Base-by-base conservation (phyloP, 1,284 basidiomycete genomes). In the Chondrostereum purpureum region DNA sequence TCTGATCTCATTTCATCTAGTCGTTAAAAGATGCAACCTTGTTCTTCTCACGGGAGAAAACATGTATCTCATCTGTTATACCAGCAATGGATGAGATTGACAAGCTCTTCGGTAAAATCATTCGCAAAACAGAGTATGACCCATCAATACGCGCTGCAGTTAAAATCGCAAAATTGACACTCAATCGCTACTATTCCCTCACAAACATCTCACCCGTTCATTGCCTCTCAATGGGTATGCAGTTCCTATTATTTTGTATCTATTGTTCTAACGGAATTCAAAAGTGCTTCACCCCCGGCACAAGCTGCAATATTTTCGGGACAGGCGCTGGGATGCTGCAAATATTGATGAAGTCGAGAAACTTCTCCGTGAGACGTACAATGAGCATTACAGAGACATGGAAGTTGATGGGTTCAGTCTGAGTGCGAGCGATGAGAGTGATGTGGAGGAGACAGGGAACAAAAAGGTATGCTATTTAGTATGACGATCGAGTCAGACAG, bases 21-120 rank as follows among this genome's bases (percentile, higher is more conserved):
- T 42, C 53, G 4, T 58, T 65, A 48, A 62, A 63, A 34, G 52
- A 65, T 23, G 58, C 57, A 21, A 65, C 58, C n/a, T 48, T 57
- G 0, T 66, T 55, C 45, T 39, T 39, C 8, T 39, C 37, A 17
- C 18, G 6, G 13, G 2, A 12, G 2, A 6, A 17, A 14, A 4
- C n/a, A 2, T 17, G 12, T 12, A 4, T 39, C 2, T 13, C 37
- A 4, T 14, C n/a, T 39, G 37, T 39, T 13, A 39, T 39, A 4
- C 37, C 49, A 1, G 50, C 55, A 3, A 58, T 58, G 50, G 55
- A 56, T 19, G 46, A 50, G 22, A 57, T 65, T 20, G 55, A 64
- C 35, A 18, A 47, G 13, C 5, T 23, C 5, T 43, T 61, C n/a
- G 38, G 46, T 2, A 52, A 42, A 13, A 1, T 43, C 8, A 17